A percentile compares a stretch with the other conserved stretches of the same genome.
Evolutionary conservation across 345 rosid species (phyloP).

Genomic region (Populus nigra): DNA sequence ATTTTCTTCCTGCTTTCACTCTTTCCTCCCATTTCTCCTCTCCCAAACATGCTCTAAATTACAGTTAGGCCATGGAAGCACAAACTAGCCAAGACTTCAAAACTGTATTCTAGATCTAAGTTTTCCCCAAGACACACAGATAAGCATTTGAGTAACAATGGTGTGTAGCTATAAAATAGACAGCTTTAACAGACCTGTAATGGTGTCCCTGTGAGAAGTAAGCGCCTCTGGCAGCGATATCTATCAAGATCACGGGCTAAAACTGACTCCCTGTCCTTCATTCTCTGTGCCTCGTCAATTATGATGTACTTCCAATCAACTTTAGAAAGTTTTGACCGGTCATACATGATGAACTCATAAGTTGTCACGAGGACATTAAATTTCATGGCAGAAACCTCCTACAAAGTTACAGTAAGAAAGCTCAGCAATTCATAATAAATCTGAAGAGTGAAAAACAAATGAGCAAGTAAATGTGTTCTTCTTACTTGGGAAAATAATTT

Average conservation of each 20-base stretch:
- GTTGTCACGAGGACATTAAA: constrained; percentile 98
- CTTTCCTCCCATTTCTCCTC: not conserved
- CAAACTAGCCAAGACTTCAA: not conserved
- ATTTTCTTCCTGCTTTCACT: not conserved
- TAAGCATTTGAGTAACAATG: not conserved
- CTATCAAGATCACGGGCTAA: constrained; percentile 99
- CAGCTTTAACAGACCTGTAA: constrained; percentile 69
- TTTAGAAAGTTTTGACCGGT: constrained; percentile 94
- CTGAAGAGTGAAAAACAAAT: not conserved
- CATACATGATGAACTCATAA: constrained; percentile 98
- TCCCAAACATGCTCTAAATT: not conserved
- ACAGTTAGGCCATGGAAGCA: not conserved
- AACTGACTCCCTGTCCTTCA: constrained; percentile 99
- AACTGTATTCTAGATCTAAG: not conserved
- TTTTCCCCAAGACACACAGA: not conserved
- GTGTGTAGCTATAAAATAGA: not conserved
- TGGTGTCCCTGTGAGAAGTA: constrained; percentile 99
- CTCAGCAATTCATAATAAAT: constrained; percentile 22
- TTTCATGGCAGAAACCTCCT: constrained; percentile 97
- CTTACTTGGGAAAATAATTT: constrained; percentile 93
- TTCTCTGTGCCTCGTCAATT: constrained; percentile 99
- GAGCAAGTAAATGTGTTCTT: not conserved
- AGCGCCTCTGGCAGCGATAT: constrained; percentile 97
- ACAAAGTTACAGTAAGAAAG: constrained; percentile 17
- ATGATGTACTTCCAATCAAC: constrained; percentile 97